Conservation (phyloP, 108 stramenopile genomes). For the Hondaea fermentalgiana region DNA sequence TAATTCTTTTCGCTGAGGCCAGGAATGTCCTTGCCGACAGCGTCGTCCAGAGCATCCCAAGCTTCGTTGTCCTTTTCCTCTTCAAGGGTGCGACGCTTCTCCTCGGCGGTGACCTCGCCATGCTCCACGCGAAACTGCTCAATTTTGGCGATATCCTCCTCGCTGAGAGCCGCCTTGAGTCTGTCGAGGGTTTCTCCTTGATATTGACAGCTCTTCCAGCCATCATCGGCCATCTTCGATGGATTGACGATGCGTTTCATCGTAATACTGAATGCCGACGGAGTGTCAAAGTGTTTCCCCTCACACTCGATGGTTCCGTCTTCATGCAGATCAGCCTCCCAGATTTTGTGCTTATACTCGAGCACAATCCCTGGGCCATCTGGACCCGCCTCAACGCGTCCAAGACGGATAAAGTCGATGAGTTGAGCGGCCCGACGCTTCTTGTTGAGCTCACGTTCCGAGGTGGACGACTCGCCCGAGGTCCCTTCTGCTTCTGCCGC, state of each 20-base stretch:
- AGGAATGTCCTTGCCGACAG: background rate
- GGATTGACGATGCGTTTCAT: background rate
- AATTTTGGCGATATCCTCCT: background rate
- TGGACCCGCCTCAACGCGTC: background rate
- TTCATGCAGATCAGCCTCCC: background rate
- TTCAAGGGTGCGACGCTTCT: background rate
- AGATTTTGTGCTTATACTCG: background rate
- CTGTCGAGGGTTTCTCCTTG: background rate
- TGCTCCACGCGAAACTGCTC: background rate
- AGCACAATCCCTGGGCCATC: background rate
- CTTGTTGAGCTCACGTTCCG: background rate
- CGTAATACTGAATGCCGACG: background rate
- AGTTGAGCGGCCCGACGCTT: background rate
- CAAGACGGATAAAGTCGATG: background rate
- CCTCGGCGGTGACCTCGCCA: background rate
- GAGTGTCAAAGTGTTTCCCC: background rate
- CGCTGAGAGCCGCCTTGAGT: background rate
- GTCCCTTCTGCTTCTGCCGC: background rate
- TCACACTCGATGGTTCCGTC: background rate
- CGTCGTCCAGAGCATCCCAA: background rate
- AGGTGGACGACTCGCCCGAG: background rate
- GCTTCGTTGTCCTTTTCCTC: background rate
- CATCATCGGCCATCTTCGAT: conserved; percentile 11
- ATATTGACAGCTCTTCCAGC: background rate
- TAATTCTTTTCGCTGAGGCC: background rate